Evolutionary conservation across 2,329 filamentous ascomycete genomes (phyloP).

Genomic region (Aureobasidium subglaciale): DNA sequence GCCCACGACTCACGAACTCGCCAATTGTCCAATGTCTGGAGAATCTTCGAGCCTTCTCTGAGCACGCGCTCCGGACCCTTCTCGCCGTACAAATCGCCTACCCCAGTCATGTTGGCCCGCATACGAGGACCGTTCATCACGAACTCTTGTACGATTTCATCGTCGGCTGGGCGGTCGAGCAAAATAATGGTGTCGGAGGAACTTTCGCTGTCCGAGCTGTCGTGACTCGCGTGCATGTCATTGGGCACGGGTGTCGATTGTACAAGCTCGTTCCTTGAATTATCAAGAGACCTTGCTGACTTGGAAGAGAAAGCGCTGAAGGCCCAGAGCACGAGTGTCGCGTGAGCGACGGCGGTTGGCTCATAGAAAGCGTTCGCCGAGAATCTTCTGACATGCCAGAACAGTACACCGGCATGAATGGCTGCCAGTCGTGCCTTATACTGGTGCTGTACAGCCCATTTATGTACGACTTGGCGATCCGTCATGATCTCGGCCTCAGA

Average conservation of each 20-base stretch:
- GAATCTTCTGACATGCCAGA: conserved; percentile 48
- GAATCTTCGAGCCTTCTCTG: conserved; percentile 32
- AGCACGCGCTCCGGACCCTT: conserved; percentile 33
- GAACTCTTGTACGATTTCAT: conserved; percentile 52
- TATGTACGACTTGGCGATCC: conserved; percentile 30
- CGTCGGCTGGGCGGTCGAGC: conserved; percentile 50
- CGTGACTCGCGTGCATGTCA: background rate
- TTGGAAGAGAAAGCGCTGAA: conserved; percentile 33
- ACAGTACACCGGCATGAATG: conserved; percentile 46
- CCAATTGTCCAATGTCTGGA: conserved; percentile 23
- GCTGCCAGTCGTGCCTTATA: conserved; percentile 50
- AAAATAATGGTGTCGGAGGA: background rate
- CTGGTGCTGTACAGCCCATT: conserved; percentile 46
- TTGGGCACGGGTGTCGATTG: background rate
- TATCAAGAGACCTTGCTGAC: background rate
- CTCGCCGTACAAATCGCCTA: conserved; percentile 43
- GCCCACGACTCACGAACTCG: conserved; percentile 12
- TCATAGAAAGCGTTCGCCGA: conserved; percentile 50
- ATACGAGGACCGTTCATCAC: conserved; percentile 45
- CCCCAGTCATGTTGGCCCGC: conserved; percentile 45
- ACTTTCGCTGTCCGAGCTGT: background rate
- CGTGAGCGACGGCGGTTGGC: conserved; percentile 60
- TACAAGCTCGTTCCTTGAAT: too few relatives aligned
- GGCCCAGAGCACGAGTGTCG: conserved; percentile 58
- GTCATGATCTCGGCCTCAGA: background rate